A percentile compares a stretch with the other conserved stretches of the same genome.
Evolutionary conservation across 2,329 filamentous ascomycete species (phyloP).

Genomic region (Neoscytalidium dimidiatum): DNA sequence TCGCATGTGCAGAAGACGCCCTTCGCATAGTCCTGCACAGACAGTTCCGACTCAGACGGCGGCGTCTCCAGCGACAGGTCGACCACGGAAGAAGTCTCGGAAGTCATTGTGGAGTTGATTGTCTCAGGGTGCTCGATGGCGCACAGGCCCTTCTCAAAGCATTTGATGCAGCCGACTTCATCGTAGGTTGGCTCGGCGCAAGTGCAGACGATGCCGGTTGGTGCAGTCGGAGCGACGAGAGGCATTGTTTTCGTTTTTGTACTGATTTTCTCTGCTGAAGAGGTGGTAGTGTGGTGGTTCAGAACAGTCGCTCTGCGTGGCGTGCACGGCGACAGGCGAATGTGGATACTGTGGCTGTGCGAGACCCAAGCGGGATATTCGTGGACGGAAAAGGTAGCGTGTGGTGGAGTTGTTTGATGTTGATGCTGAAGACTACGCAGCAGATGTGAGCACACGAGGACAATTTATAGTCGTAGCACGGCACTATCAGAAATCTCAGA

Average conservation of each 20-base stretch:
- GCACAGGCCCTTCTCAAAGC: conserved; percentile 14
- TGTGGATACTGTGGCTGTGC: neutral
- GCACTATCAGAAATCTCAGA: neutral
- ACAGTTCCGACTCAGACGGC: neutral
- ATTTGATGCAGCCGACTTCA: conserved; percentile 17
- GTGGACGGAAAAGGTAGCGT: neutral
- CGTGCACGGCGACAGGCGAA: neutral
- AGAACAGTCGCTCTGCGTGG: neutral
- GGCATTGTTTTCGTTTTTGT: neutral
- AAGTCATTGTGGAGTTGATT: neutral
- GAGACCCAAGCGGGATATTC: neutral
- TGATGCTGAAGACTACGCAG: conserved; percentile 14
- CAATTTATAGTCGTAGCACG: neutral
- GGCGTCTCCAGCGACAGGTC: neutral
- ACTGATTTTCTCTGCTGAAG: neutral
- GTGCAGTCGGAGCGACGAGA: neutral
- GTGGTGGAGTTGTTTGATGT: neutral
- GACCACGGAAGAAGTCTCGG: conserved; percentile 5
- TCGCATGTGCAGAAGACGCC: conserved; percentile 21
- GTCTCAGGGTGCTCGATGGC: conserved; percentile 16
- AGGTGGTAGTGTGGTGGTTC: neutral
- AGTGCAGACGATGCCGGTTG: conserved; percentile 17
- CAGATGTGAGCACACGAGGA: neutral
- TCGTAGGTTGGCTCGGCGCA: conserved; percentile 19
- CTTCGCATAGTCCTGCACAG: neutral